Percentiles rank a stretch among this genome's conserved stretches.
phyloP scores from a whole-genome alignment of 2,329 filamentous ascomycete genomes.

The Phaeosphaeriaceae sp. region DNA sequence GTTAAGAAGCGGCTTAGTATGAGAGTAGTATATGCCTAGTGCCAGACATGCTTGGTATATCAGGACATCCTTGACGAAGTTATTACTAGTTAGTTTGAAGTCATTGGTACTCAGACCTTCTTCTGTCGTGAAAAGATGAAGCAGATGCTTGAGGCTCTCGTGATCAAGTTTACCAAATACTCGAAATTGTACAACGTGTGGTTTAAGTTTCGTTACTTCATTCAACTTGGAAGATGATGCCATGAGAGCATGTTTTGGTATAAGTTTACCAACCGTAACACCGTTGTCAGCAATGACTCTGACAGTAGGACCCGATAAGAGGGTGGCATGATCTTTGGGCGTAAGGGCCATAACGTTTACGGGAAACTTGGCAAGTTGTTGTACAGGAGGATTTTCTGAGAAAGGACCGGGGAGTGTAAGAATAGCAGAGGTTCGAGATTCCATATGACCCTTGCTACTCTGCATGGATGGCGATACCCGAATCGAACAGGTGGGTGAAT shows the following conservation, averaged over 20 bases:
- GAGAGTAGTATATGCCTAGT: constrained; percentile 5
- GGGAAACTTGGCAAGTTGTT: neutral
- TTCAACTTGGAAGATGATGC: constrained; percentile 2
- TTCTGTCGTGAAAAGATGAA: constrained; percentile 4
- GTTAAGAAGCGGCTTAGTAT: constrained; percentile 6
- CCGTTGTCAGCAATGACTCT: constrained; percentile 1
- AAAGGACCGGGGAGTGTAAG: too few relatives aligned
- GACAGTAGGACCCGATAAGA: constrained; percentile 1
- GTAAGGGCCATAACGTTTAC: neutral
- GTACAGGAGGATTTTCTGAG: too few relatives aligned
- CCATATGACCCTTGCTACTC: too few relatives aligned
- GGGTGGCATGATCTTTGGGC: neutral
- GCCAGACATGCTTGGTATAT: constrained; percentile 7
- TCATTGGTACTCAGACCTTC: neutral
- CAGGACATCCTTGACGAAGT: constrained; percentile 1
- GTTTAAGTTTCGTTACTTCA: constrained; percentile 3
- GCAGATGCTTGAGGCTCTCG: neutral
- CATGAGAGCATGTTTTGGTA: constrained; percentile 2
- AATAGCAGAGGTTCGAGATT: too few relatives aligned
- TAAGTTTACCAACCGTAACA: neutral
- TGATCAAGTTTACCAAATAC: constrained; percentile 1
- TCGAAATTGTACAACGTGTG: neutral
- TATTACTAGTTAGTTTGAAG: neutral
- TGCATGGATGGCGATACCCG: too few relatives aligned
- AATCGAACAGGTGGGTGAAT: too few relatives aligned